Conservation (phyloP, 176 grass and related monocot species). For the Puccinellia tenuiflora region DNA sequence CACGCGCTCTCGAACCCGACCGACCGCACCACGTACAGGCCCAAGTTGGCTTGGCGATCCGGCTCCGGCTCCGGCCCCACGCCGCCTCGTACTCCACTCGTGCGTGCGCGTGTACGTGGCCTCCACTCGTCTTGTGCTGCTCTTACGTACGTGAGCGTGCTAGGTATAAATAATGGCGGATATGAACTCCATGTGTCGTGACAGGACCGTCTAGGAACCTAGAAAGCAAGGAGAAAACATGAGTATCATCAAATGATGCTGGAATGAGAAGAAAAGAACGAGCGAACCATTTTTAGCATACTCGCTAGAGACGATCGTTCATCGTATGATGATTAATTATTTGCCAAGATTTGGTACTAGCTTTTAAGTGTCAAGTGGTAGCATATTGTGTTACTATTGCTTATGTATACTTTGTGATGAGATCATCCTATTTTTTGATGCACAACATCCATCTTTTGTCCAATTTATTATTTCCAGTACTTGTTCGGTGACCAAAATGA, state of each 20-base stretch:
- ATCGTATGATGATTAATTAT: neutral
- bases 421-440: too few relatives aligned
- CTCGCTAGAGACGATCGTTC: neutral
- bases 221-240: neutral
- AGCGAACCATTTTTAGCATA: neutral
- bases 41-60: conserved; percentile 17
- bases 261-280: neutral
- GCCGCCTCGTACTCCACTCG: conserved; percentile 8
- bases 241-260: neutral
- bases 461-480: too few relatives aligned
- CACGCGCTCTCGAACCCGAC: neutral
- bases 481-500: too few relatives aligned
- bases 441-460: too few relatives aligned
- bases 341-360: neutral
- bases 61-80: neutral
- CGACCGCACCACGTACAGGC: conserved; percentile 10
- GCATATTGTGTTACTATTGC: too few relatives aligned
- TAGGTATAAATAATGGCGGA: neutral
- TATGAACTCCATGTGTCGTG: neutral
- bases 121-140: neutral
- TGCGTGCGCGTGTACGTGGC: neutral
- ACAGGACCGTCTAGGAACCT: neutral
- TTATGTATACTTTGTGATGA: too few relatives aligned
- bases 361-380: too few relatives aligned
- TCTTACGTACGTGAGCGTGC: neutral